phyloP scores from a whole-genome alignment of 768 basidiomycete species.

The Hypholoma fasciculare region DNA sequence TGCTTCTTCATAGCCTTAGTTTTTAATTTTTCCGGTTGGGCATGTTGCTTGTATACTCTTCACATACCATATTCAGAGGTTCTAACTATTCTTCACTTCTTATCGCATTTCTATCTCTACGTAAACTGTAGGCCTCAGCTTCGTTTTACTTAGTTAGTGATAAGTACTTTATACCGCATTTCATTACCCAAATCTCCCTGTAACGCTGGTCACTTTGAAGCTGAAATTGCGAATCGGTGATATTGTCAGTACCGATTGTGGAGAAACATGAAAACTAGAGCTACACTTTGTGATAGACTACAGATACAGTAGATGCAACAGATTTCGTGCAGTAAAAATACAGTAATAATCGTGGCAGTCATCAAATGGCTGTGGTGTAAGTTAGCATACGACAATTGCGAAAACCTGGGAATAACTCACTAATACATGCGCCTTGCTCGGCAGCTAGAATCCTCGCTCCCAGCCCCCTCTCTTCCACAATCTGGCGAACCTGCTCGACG shows the following conservation, averaged over 20 bases:
- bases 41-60: constrained; percentile 31
- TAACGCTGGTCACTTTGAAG: background rate
- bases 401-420: constrained; percentile 43
- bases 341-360: background rate
- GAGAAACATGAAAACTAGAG: constrained; percentile 29
- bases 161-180: constrained; percentile 20
- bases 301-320: constrained; percentile 29
- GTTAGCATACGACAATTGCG: background rate
- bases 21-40: constrained; percentile 17
- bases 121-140: constrained; percentile 14
- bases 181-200: constrained; percentile 7
- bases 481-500: constrained; percentile 63
- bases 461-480: constrained; percentile 61
- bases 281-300: constrained; percentile 34
- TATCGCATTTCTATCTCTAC: constrained; percentile 24
- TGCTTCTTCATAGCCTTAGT: constrained; percentile 67
- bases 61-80: constrained; percentile 32
- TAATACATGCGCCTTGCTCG: constrained; percentile 79
- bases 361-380: constrained; percentile 34
- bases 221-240: background rate
- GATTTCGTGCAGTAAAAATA: constrained; percentile 9
- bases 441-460: constrained; percentile 73
- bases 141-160: constrained; percentile 14
- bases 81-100: constrained; percentile 27
- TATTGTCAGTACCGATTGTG: background rate